These are phyloP conservation scores for Geotrichum fermentans DNA, from an alignment of 1,139 yeast genomes.

Conservation along the genomic window DNA sequence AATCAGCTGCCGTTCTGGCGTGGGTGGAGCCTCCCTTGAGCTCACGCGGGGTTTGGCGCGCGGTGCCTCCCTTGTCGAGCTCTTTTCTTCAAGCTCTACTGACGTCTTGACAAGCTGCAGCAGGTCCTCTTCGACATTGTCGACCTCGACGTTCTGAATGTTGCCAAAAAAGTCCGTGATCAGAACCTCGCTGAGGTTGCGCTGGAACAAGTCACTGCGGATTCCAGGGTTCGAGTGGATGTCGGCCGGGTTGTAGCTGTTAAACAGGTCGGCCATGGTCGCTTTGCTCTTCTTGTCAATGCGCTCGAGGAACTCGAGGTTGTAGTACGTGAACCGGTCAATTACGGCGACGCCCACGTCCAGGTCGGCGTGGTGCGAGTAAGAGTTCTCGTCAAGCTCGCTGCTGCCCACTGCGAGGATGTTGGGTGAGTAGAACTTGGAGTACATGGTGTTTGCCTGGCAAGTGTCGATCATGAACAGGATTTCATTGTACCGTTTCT, in stretches of 20 bases:
- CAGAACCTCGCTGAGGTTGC: conserved; percentile 64
- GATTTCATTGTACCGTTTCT: conserved; percentile 89
- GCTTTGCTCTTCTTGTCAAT: conserved; percentile 67
- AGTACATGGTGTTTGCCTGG: conserved; percentile 97
- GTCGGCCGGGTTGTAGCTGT: conserved; percentile 73
- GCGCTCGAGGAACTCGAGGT: conserved; percentile 77
- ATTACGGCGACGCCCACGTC: conserved; percentile 97
- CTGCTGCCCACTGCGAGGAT: conserved; percentile 91
- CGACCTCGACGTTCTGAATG: conserved; percentile 76
- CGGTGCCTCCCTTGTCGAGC: neutral
- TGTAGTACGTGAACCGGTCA: conserved; percentile 90
- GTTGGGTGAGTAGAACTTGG: conserved; percentile 87
- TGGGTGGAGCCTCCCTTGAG: neutral
- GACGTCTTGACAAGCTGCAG: conserved; percentile 11
- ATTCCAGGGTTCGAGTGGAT: conserved; percentile 93
- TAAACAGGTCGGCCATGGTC: conserved; percentile 79
- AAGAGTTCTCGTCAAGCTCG: conserved; percentile 82
- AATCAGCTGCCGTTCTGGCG: neutral
- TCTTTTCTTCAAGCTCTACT: conserved; percentile 4
- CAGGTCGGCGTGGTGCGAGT: conserved; percentile 91
- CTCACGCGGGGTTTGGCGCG: neutral
- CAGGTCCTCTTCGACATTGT: conserved; percentile 42
- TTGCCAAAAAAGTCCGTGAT: conserved; percentile 95
- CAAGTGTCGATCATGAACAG: conserved; percentile 98
- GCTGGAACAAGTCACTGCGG: conserved; percentile 67